Conservation (phyloP, 1,139 yeast genomes). For the Hyphopichia pseudoburtonii region DNA sequence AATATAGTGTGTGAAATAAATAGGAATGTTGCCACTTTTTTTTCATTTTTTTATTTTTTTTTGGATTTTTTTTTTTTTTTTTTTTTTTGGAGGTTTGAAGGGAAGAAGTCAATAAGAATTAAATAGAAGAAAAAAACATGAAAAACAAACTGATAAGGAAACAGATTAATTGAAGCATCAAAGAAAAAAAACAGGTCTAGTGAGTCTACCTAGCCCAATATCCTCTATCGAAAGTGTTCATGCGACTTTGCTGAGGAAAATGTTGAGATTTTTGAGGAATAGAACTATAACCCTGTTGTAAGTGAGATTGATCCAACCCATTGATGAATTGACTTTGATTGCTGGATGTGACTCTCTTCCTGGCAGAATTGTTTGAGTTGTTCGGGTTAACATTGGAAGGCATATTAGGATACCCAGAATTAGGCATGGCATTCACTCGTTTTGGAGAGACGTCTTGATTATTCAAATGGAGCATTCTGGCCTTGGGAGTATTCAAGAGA, state of each 20-base stretch:
- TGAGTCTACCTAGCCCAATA: constrained; percentile 2
- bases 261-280: constrained; percentile 1
- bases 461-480: constrained; percentile 3
- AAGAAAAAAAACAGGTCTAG: no score
- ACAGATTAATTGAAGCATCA: no score
- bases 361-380: not conserved
- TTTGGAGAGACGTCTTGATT: constrained; percentile 2
- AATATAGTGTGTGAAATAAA: not conserved
- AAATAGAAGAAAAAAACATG: no score
- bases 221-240: constrained; percentile 1
- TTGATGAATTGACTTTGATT: not conserved
- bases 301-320: not conserved
- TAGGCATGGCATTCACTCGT: not conserved
- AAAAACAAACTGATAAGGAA: no score
- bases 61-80: not conserved
- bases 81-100: not conserved
- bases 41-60: not conserved
- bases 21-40: not conserved
- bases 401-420: not conserved
- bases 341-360: not conserved
- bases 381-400: not conserved
- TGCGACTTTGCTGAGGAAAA: not conserved
- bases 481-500: constrained; percentile 2
- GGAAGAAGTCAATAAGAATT: no score
- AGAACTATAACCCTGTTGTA: not conserved